Base-by-base conservation (phyloP, 768 basidiomycete genomes). In the Termitomyces titanicus region DNA sequence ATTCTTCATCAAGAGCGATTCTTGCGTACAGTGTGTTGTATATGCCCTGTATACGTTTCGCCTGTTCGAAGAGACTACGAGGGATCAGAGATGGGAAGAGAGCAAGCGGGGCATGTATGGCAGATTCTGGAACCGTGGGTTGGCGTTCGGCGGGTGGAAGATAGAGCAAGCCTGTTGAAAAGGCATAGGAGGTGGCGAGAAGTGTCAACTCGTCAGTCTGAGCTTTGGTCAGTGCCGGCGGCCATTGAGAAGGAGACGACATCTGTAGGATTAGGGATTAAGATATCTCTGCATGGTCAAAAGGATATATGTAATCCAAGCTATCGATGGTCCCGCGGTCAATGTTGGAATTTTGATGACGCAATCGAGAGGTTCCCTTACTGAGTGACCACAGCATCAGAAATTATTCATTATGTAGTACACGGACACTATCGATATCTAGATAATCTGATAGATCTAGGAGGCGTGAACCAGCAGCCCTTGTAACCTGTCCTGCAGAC, bases 61-160 rank as follows among this genome's bases (percentile, higher is more conserved):
- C 92, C 18, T 77, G 75, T 3, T 80, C 62, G 66, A 95, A 97
- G 13, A 91, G 73, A 2, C 68, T 53, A 13, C 87, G 79, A 1
- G 96, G 94, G 60, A 97, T 83, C 0, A 94, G 92, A 0, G 92
- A 84, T 1, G 97, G 96, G 61, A 94, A 81, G 38, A 99, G 76
- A 0, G 95, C 81, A 59, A 98, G 73, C 0, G 97, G 97, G 0
- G 94, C 95, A 66, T 97, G 91, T 61, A 95, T 91, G 0, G 85
- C 86, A n/a, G 86, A 83, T 11, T 83, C 81, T 2, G 88, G 84
- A 43, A 72, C 62, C 24, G 73, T 64, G 1, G 83, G 73, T 54
- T 84, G 80, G 31, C 68, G 74, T 9, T 74, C 61, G 1, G 73
- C 68, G 3, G 79, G 73, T 10, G 90, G 91, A 18, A 94, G 84